Base-by-base conservation (phyloP, 257 asterid species). In the Nicotiana noctiflora region DNA sequence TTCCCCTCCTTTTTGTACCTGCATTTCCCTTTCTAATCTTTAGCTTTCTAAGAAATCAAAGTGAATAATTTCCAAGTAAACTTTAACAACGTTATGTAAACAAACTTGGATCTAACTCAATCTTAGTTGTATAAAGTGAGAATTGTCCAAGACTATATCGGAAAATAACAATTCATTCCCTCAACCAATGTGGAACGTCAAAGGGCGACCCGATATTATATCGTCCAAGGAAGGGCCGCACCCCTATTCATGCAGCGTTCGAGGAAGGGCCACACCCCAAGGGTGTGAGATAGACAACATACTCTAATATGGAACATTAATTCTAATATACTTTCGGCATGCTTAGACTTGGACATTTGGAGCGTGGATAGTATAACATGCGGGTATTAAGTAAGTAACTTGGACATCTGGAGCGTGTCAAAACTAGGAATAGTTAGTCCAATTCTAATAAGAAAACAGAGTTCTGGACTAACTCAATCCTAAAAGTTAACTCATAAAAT, bases 1-100 rank as follows among this genome's bases (percentile, higher is more conserved):
- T 82, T 91, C 93, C 63, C 96, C 98, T 64, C 98, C 97, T 76
- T 88, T 89, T 1, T 92, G 97, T 49, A 91, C 93, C 98, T 93
- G 88, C n/a, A 75, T 62, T 49, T 76, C 12, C 83, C 18, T 52
- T 23, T 27, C 25, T 18, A 3, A 52, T 27, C 66, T 37, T 52
- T 15, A 6, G 31, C 7, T 27, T n/a, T n/a, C n/a, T n/a, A n/a
- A n/a, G n/a, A n/a, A n/a, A 34, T 34, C 40, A 51, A 51, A 3
- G 2, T 51, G 15, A 51, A 51, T 51, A 4, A 51, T 0, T 51
- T 51, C 18, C 6, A 51, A 51, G 55, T 51, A 12, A 3, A 49
- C 18, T 51, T 5, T 18, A 67, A 9, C n/a, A 67, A 0, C 0
- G 2, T 67, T 4, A 34, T 0, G 0, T 0, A 66, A 4, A 18